Percentiles rank a stretch among this genome's conserved stretches.
These are phyloP conservation scores for Boletus rubropictus DNA, from an alignment of 768 basidiomycete genomes.

Conservation along the genomic window DNA sequence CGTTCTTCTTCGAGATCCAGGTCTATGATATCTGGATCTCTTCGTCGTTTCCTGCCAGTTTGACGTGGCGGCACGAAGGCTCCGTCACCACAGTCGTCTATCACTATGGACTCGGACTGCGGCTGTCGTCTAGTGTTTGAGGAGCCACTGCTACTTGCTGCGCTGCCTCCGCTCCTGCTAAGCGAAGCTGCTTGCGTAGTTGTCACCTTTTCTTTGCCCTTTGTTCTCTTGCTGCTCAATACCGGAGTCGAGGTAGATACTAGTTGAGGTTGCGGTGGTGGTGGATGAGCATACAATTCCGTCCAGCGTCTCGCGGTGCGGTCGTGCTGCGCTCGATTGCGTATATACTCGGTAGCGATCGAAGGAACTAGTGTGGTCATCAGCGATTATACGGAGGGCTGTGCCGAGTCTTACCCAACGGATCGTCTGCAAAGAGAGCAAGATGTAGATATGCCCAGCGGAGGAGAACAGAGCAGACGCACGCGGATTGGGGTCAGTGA, in stretches of 20 bases:
- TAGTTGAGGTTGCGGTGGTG: constrained; percentile 20
- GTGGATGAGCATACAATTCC: constrained; percentile 56
- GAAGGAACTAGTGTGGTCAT: constrained; percentile 46
- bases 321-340: constrained; percentile 68
- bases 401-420: constrained; percentile 45
- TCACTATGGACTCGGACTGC: constrained; percentile 21
- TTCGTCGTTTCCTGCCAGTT: constrained; percentile 34
- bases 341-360: constrained; percentile 64
- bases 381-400: neutral
- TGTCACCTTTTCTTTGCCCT: constrained; percentile 34
- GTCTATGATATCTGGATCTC: constrained; percentile 25
- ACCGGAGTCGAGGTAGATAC: constrained; percentile 6
- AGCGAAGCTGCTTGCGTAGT: constrained; percentile 2
- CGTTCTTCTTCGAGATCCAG: constrained; percentile 29
- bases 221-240: constrained; percentile 19
- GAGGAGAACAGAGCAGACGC: constrained; percentile 27
- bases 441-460: constrained; percentile 6
- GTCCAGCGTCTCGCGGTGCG: constrained; percentile 76
- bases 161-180: neutral
- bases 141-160: constrained; percentile 12
- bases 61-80: neutral
- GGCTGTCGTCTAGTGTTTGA: constrained; percentile 13
- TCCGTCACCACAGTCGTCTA: constrained; percentile 32
- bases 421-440: constrained; percentile 47
- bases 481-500: constrained; percentile 95